Base-by-base conservation (phyloP, 2,329 filamentous ascomycete species). In the Thielaviopsis ethacetica region DNA sequence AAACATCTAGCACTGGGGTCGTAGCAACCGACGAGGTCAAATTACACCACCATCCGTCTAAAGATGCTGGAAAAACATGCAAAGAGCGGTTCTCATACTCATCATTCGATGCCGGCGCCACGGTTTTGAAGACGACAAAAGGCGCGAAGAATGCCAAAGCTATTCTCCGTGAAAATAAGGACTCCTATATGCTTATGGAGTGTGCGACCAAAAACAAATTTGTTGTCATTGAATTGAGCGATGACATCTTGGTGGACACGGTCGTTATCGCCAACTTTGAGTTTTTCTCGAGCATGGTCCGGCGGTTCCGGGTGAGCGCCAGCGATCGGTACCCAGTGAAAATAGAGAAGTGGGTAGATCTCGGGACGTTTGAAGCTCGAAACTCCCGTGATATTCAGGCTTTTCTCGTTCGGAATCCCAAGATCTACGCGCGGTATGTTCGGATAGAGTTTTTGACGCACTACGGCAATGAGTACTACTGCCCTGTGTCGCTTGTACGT, bases 21-120 rank as follows among this genome's bases (percentile, higher is more conserved):
- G 12, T 24, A 4, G 21, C 26, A 15, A 27, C 52, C 1, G 56
- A 61, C 9, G 56, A 61, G 10, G 53, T 61, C 34, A 53, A 53
- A 22, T 34, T 61, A 15, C 49, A 59, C 15, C 74, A 77, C 41
- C 77, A 82, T 62, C 80, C 88, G 44, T 90, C 86, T 67, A 96
- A 94, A 70, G 91, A 97, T 70, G 93, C 93, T 3, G 93, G 93
- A 7, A 95, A 88, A 70, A 98, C 93, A 0, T 96, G 91, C 78
- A 97, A 97, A 71, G 93, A 97, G 71, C 80, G 93, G 52, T 96
- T 95, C 71, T 97, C 95, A 58, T 98, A 95, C 71, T 90, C 93
- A 6, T 97, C 91, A 0, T 97, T 97, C 67, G 93, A 98, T 69
- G 95, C 90, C 62, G 93, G 93, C 12, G 93, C 93, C 13, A 96